Evolutionary conservation across 2,329 filamentous ascomycete species (phyloP).

Genomic region (Penicillium sp.): DNA sequence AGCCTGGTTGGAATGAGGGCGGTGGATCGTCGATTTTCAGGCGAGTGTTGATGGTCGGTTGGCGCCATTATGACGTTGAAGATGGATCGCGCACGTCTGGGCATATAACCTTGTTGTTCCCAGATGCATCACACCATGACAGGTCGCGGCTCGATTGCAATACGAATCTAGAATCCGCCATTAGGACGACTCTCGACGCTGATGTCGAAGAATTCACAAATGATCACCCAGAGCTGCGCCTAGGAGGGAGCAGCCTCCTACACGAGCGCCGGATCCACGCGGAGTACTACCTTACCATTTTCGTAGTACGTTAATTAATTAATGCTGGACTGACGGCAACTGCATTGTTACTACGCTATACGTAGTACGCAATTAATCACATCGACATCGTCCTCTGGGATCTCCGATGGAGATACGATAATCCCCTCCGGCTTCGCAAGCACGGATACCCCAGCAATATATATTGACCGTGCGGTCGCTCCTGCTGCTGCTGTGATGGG

Average conservation of each 20-base stretch:
- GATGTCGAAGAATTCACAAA: not conserved
- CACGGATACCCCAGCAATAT: too few species aligned
- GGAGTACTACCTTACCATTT: too few species aligned
- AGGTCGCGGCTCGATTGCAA: not conserved
- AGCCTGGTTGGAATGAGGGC: not conserved
- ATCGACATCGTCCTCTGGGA: too few species aligned
- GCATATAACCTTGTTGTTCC: not conserved
- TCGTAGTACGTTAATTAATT: too few species aligned
- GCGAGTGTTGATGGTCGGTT: not conserved
- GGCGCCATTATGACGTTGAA: constrained; percentile 7
- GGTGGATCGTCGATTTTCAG: not conserved
- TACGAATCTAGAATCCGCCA: not conserved
- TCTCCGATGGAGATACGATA: too few species aligned
- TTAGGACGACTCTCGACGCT: not conserved
- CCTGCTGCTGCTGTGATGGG: too few species aligned
- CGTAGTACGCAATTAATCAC: too few species aligned
- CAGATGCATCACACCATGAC: not conserved
- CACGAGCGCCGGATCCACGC: constrained; percentile 3
- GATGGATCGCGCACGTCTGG: not conserved
- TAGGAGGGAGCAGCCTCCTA: not conserved
- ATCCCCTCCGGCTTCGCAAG: too few species aligned
- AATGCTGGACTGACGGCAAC: too few species aligned
- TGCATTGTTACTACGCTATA: too few species aligned
- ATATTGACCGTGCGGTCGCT: too few species aligned
- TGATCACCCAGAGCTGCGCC: not conserved